These are phyloP conservation scores for Articulospora tetracladia DNA, from an alignment of 495 filamentous ascomycete species.

Conservation along the genomic window DNA sequence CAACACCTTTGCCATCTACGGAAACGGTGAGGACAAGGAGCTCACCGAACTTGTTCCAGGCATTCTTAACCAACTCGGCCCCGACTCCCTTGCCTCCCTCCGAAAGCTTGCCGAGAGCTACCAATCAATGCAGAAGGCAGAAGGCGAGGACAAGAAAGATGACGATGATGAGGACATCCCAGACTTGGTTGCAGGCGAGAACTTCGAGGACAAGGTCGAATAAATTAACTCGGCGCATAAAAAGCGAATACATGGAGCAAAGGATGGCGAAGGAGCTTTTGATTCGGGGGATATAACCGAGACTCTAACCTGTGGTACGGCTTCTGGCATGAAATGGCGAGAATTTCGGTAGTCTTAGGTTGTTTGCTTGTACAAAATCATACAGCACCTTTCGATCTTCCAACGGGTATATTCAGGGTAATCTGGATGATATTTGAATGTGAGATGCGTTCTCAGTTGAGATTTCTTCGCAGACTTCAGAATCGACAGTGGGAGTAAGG, in stretches of 20 bases:
- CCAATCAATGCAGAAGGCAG: constrained; percentile 97
- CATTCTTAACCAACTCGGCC: constrained; percentile 98
- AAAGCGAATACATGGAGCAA: neutral
- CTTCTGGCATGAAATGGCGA: constrained; percentile 18
- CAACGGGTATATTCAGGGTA: neutral
- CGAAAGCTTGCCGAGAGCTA: constrained; percentile 99
- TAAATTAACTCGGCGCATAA: constrained; percentile 41
- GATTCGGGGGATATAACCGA: neutral
- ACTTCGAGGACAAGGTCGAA: constrained; percentile 95
- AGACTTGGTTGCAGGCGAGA: constrained; percentile 91
- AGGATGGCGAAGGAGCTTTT: neutral
- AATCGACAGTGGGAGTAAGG: too few relatives aligned
- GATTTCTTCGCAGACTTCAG: neutral
- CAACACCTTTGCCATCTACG: constrained; percentile 99
- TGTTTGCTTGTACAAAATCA: constrained; percentile 28
- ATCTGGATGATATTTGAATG: neutral
- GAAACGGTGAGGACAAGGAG: constrained; percentile 98
- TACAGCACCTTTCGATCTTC: constrained; percentile 18
- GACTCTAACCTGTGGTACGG: constrained; percentile 6
- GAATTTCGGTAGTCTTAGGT: constrained; percentile 22
- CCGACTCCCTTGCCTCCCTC: constrained; percentile 95
- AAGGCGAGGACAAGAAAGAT: constrained; percentile 55
- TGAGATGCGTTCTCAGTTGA: neutral
- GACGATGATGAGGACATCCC: constrained; percentile 87
- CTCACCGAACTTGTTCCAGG: constrained; percentile 98